These are phyloP conservation scores for Kwoniella sp. DNA, from an alignment of 768 basidiomycete species.

Conservation along the genomic window DNA sequence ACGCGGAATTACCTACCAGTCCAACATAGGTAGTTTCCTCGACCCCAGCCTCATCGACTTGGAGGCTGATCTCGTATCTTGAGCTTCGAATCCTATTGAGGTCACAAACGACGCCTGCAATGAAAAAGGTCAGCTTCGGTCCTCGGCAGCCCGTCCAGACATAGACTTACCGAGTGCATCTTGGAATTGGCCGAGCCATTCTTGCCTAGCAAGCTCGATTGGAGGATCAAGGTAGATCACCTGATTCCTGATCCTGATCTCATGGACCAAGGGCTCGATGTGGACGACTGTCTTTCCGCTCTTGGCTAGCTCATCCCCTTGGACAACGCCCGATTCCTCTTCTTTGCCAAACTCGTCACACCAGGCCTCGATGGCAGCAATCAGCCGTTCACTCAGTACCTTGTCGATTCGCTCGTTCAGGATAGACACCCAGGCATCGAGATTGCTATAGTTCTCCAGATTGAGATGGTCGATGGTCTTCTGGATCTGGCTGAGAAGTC, in stretches of 20 bases:
- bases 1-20: constrained; percentile 61
- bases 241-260: constrained; percentile 97
- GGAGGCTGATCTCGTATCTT: constrained; percentile 92
- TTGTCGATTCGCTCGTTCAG: constrained; percentile 75
- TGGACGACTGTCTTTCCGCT: constrained; percentile 11
- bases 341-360: constrained; percentile 83
- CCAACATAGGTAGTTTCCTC: constrained; percentile 80
- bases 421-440: constrained; percentile 87
- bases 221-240: constrained; percentile 98
- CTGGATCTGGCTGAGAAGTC: constrained; percentile 76
- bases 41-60: constrained; percentile 68
- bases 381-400: constrained; percentile 73
- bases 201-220: constrained; percentile 87
- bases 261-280: constrained; percentile 85
- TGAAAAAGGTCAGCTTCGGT: background rate
- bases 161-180: constrained; percentile 71
- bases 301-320: constrained; percentile 22
- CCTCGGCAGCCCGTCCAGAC: background rate
- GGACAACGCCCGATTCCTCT: constrained; percentile 66
- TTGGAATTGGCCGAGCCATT: constrained; percentile 86
- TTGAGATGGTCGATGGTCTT: constrained; percentile 92
- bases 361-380: constrained; percentile 80
- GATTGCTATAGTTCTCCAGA: constrained; percentile 89
- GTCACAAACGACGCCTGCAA: constrained; percentile 78
- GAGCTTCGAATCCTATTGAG: constrained; percentile 88